Base-by-base conservation (phyloP, 352 stramenopile genomes). In the Phytophthora brassicae region DNA sequence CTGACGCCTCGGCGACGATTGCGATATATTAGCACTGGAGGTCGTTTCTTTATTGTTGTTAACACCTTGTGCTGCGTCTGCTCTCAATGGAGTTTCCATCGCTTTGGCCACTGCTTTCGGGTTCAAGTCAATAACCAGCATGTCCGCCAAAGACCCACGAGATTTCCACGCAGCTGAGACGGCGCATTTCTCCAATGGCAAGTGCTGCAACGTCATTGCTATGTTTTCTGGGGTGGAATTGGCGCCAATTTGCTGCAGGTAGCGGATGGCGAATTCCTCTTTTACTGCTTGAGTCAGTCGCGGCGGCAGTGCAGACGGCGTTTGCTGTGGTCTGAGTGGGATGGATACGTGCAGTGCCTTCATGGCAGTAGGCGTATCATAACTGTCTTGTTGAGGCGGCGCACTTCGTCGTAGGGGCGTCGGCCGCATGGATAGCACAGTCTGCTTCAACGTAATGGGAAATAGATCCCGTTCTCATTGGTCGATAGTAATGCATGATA, bases 181-280 rank as follows among this genome's bases (percentile, higher is more conserved):
- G 8, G 76, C 62, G 39, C 84, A 92, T 50, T 80, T 74, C 22
- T 90, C 77, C 22, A 92, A 31, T 20, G 81, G 84, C 41, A 92
- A 54, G 29, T 90, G 59, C 36, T 78, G 65, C n/a, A 90, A 55
- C 36, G 90, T 77, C 24, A 79, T 65, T 13, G 75, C 79, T 20
- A 92, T 77, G 39, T 92, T 90, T 22, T 84, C 73, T 0, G 64
- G 39, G 0, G 77, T 86, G 16, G 75, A 60, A 5, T 60, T 56
- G 17, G 83, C 81, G 1, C 79, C 77, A 35, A 92, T 67, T n/a
- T 77, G 64, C 57, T 84, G 65, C 41, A 92, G 35, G 33, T 92
- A 92, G 66, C 82, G 84, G 59, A 83, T 84, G 41, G 84, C 84
- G 46, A 89, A 90, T 57, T 89, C 81, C 13, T 89, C 75, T 28